A percentile compares a stretch with the other conserved stretches of the same genome.
phyloP scores from a whole-genome alignment of 1,284 basidiomycete species.

The Boletus calvinii region DNA sequence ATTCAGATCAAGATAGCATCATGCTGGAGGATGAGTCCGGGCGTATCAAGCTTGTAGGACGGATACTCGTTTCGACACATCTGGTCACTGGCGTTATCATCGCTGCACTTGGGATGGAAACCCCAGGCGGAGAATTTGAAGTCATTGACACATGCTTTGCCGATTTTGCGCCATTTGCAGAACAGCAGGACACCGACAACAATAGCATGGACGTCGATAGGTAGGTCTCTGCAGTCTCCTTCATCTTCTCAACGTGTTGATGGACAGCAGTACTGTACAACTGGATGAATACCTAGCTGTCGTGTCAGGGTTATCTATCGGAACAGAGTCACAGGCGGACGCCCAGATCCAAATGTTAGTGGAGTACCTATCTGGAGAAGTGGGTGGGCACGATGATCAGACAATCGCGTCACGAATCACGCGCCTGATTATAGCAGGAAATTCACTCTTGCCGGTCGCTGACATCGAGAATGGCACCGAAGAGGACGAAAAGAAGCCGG shows the following conservation, averaged over 20 bases:
- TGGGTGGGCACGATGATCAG: slow-evolving; percentile 67
- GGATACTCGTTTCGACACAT: slow-evolving; percentile 49
- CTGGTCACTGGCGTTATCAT: slow-evolving; percentile 92
- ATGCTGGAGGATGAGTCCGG: slow-evolving; percentile 97
- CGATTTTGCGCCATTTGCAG: slow-evolving; percentile 63
- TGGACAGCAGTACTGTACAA: slow-evolving; percentile 13
- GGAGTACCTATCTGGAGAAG: slow-evolving; percentile 88
- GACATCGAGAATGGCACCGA: slow-evolving; percentile 30
- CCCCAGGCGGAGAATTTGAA: slow-evolving; percentile 87
- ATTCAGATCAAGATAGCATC: slow-evolving; percentile 75
- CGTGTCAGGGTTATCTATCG: slow-evolving; percentile 80
- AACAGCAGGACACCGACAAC: slow-evolving; percentile 31
- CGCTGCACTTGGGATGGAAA: slow-evolving; percentile 89
- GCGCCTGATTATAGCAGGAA: slow-evolving; percentile 82
- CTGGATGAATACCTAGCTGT: slow-evolving; percentile 77
- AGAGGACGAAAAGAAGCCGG: slow-evolving; percentile 57
- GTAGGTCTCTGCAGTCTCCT: slow-evolving; percentile 15
- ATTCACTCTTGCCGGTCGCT: slow-evolving; percentile 66
- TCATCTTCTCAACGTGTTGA: slow-evolving; percentile 13
- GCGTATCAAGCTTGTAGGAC: slow-evolving; percentile 85
- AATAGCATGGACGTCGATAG: slow-evolving; percentile 52
- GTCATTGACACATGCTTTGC: slow-evolving; percentile 90
- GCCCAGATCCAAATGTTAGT: slow-evolving; percentile 76
- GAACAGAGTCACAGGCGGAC: slow-evolving; percentile 62
- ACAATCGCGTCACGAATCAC: slow-evolving; percentile 70